Percentiles rank a stretch among this genome's conserved stretches.
These are phyloP conservation scores for Litchi chinensis DNA, from an alignment of 345 rosid species.

Conservation along the genomic window DNA sequence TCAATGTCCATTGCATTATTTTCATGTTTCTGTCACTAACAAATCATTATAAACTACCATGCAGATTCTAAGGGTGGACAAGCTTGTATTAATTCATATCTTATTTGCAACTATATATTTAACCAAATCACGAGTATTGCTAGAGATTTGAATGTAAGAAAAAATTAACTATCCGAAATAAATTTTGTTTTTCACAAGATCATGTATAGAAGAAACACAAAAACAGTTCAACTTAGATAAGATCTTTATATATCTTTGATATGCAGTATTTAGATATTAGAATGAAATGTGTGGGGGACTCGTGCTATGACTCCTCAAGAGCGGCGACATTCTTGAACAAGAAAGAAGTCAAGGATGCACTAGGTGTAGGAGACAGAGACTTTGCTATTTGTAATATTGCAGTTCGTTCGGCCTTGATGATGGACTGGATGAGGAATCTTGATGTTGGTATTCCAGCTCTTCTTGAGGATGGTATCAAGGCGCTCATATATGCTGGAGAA, in stretches of 20 bases:
- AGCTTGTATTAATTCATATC: conserved; percentile 43
- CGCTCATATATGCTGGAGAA: conserved; percentile 82
- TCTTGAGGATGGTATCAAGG: conserved; percentile 68
- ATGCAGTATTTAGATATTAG: conserved; percentile 82
- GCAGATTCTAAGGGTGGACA: conserved; percentile 50
- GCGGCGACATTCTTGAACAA: conserved; percentile 62
- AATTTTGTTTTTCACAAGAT: not conserved
- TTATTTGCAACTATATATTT: conserved; percentile 43
- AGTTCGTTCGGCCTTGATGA: conserved; percentile 50
- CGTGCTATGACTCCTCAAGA: conserved; percentile 73
- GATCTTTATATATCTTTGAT: conserved; percentile 8
- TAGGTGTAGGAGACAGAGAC: conserved; percentile 65
- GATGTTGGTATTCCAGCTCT: conserved; percentile 70
- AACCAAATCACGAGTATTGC: conserved; percentile 27
- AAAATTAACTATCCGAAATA: not conserved
- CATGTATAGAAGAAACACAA: not conserved
- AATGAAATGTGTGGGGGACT: conserved; percentile 56
- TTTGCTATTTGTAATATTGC: conserved; percentile 69
- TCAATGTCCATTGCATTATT: not conserved
- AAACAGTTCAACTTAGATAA: not conserved
- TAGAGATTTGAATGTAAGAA: conserved; percentile 57
- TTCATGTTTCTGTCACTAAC: not conserved
- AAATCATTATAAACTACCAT: not conserved
- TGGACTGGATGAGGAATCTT: conserved; percentile 82
- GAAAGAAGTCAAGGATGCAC: conserved; percentile 51